Evolutionary conservation across 106 monocot genomes (phyloP).

Genomic region (Phalaenopsis equestris): DNA sequence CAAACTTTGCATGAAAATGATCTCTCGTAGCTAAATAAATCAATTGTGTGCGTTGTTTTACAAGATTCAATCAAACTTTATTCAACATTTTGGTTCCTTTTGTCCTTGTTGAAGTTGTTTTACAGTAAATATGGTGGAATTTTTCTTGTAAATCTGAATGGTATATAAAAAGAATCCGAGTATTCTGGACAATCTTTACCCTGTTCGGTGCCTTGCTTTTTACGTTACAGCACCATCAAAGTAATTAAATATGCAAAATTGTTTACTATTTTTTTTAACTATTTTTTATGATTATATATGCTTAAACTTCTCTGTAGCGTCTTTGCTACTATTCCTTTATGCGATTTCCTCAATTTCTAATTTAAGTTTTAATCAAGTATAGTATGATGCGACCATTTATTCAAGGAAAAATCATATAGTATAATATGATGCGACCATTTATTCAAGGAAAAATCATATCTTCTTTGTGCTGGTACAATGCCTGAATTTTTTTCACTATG

Average conservation of each 20-base stretch:
- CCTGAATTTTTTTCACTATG: too few species aligned
- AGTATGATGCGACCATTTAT: too few species aligned
- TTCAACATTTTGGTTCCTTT: too few species aligned
- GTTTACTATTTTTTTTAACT: not conserved
- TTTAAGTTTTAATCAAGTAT: too few species aligned
- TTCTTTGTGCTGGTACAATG: too few species aligned
- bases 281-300: not conserved
- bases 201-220: conserved; percentile 22
- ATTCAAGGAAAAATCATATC: too few species aligned
- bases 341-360: conserved; percentile 14
- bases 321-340: conserved; percentile 18
- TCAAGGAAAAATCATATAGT: too few species aligned
- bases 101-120: conserved; percentile 17
- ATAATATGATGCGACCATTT: too few species aligned
- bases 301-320: not conserved
- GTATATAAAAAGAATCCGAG: conserved; percentile 26
- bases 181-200: conserved; percentile 22
- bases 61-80: not conserved
- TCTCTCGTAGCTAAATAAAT: not conserved
- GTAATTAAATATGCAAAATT: not conserved
- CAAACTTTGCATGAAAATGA: not conserved
- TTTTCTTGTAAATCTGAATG: conserved; percentile 37
- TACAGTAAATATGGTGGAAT: conserved; percentile 32
- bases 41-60: not conserved
- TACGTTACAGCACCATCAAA: conserved; percentile 24